Conservation (phyloP, 2,329 filamentous ascomycete species). For the Colletotrichum cuscutae region DNA sequence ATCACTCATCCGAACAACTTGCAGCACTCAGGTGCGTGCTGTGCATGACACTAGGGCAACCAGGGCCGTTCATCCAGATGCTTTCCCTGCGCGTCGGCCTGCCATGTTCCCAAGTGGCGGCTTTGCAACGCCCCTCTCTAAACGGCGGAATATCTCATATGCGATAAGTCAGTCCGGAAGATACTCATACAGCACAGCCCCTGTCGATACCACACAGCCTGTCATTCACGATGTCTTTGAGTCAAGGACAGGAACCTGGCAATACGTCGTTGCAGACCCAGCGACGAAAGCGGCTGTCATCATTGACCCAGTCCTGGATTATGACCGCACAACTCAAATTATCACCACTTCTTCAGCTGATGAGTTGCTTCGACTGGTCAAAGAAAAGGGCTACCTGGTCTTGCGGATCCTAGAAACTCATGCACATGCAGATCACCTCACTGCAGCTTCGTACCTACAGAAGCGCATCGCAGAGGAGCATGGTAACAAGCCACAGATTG, state of each 20-base stretch:
- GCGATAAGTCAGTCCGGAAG: not conserved
- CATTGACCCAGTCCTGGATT: conserved; percentile 72
- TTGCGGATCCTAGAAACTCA: conserved; percentile 70
- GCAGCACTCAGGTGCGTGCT: not conserved
- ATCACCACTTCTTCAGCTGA: conserved; percentile 66
- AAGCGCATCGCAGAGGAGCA: conserved; percentile 48
- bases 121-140: not conserved
- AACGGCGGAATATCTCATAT: not conserved
- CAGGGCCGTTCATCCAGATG: not conserved
- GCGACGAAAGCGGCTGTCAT: conserved; percentile 59
- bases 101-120: not conserved
- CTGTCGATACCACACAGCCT: conserved; percentile 40
- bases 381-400: conserved; percentile 57
- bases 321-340: conserved; percentile 50
- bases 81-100: not conserved
- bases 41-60: not conserved
- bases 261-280: conserved; percentile 69
- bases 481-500: conserved; percentile 52
- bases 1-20: not conserved
- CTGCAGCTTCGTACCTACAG: conserved; percentile 68
- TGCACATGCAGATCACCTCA: conserved; percentile 70
- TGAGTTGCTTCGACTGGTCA: conserved; percentile 54
- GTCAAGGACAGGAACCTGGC: conserved; percentile 61
- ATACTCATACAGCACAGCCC: not conserved
- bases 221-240: conserved; percentile 52